phyloP scores from a whole-genome alignment of 2,329 filamentous ascomycete species.

The Truncatella angustata region DNA sequence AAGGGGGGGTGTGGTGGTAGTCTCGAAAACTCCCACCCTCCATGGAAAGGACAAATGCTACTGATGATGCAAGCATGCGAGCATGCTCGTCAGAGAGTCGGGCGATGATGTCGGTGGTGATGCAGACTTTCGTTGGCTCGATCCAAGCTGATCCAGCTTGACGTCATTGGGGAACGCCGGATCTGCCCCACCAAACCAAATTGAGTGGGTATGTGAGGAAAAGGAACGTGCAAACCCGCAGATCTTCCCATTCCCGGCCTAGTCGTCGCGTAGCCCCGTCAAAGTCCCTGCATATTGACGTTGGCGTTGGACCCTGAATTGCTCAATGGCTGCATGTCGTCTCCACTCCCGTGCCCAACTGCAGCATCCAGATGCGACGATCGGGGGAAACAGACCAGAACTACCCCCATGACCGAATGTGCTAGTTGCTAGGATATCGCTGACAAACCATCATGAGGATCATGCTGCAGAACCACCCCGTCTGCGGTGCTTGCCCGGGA shows the following conservation, averaged over 20 bases:
- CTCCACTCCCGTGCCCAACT: neutral
- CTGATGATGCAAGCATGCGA: conserved; percentile 2
- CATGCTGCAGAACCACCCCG: conserved; percentile 23
- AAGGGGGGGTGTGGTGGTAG: no score
- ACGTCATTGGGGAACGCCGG: conserved; percentile 16
- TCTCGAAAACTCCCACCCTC: neutral
- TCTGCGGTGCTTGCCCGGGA: conserved; percentile 62
- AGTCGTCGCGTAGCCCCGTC: neutral
- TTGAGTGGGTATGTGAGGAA: neutral
- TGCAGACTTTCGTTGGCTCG: conserved; percentile 14
- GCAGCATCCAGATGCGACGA: neutral
- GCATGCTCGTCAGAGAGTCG: conserved; percentile 13
- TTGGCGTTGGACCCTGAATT: conserved; percentile 10
- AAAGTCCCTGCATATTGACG: conserved; percentile 16
- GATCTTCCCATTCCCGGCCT: neutral
- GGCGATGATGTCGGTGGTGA: conserved; percentile 25
- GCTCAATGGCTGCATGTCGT: neutral
- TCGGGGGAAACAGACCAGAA: no score
- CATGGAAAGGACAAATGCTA: neutral
- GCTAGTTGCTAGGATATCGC: neutral
- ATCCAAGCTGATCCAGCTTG: conserved; percentile 9
- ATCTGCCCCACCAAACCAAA: neutral
- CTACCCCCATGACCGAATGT: no score
- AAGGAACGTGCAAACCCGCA: neutral
- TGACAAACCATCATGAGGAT: neutral